A percentile compares a stretch with the other conserved stretches of the same genome.
Conservation (phyloP, 768 basidiomycete species). For the Naganishia vaughanmartiniae region DNA sequence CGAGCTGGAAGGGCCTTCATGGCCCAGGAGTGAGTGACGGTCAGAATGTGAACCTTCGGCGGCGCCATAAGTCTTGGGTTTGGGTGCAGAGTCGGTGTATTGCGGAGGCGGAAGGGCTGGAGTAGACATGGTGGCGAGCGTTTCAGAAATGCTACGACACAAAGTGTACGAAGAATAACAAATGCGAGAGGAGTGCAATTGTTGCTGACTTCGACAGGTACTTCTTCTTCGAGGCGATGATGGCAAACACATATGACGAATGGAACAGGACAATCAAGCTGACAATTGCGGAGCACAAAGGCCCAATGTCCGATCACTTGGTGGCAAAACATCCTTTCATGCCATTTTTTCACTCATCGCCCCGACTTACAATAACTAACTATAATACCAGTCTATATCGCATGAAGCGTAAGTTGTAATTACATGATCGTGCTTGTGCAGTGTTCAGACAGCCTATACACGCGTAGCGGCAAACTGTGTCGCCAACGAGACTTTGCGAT, state of each 20-base stretch:
- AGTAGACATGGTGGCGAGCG: slow-evolving; percentile 18
- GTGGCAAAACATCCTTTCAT: background rate
- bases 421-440: background rate
- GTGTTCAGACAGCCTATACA: background rate
- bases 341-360: background rate
- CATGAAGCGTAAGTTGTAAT: background rate
- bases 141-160: too few species aligned
- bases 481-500: background rate
- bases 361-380: background rate
- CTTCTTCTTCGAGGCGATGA: background rate
- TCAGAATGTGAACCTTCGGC: slow-evolving; percentile 28
- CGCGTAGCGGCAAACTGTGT: background rate
- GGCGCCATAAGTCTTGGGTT: slow-evolving; percentile 40
- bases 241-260: slow-evolving; percentile 18
- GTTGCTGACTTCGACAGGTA: too few species aligned
- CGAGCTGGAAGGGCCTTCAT: slow-evolving; percentile 30
- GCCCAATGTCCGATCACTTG: background rate
- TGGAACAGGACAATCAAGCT: background rate
- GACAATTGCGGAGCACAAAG: background rate
- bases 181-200: too few species aligned
- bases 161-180: too few species aligned
- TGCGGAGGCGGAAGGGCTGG: slow-evolving; percentile 39
- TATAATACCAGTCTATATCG: background rate
- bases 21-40: slow-evolving; percentile 26
- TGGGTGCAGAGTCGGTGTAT: slow-evolving; percentile 39